A percentile compares a stretch with the other conserved stretches of the same genome.
These are phyloP conservation scores for Ophiocordyceps australis DNA, from an alignment of 2,329 filamentous ascomycete genomes.

Conservation along the genomic window DNA sequence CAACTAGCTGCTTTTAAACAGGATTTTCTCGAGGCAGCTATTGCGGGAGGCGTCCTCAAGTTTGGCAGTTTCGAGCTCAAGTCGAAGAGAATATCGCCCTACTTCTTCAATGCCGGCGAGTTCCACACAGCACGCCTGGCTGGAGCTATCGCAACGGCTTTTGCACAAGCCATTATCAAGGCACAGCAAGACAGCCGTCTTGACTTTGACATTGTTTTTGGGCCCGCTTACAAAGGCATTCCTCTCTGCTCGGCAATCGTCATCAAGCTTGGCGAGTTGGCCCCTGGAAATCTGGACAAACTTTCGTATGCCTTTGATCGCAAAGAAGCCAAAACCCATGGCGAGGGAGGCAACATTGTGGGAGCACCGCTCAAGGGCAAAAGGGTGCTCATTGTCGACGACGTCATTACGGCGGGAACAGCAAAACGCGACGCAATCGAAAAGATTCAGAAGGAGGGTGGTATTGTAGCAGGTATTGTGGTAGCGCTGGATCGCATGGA, in stretches of 20 bases:
- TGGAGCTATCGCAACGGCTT: constrained; percentile 61
- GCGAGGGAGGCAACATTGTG: constrained; percentile 86
- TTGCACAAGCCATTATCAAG: constrained; percentile 47
- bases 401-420: constrained; percentile 90
- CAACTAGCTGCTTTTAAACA: constrained; percentile 47
- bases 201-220: constrained; percentile 75
- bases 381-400: constrained; percentile 79
- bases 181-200: constrained; percentile 22
- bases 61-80: constrained; percentile 83
- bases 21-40: constrained; percentile 51
- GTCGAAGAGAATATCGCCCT: constrained; percentile 77
- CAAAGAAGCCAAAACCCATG: constrained; percentile 92
- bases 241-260: constrained; percentile 67
- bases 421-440: constrained; percentile 84
- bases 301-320: constrained; percentile 83
- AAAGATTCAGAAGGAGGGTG: constrained; percentile 75
- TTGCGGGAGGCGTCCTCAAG: constrained; percentile 52
- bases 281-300: constrained; percentile 44
- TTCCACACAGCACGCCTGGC: constrained; percentile 73
- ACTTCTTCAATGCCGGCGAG: constrained; percentile 94
- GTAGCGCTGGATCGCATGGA: constrained; percentile 80
- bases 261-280: constrained; percentile 55
- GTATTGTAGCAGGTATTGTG: constrained; percentile 69
- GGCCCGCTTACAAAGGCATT: constrained; percentile 92
- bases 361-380: constrained; percentile 73